Percentiles rank a stretch among this genome's conserved stretches.
phyloP scores from a whole-genome alignment of 1,284 basidiomycete genomes.

The Ustilago trichophora region DNA sequence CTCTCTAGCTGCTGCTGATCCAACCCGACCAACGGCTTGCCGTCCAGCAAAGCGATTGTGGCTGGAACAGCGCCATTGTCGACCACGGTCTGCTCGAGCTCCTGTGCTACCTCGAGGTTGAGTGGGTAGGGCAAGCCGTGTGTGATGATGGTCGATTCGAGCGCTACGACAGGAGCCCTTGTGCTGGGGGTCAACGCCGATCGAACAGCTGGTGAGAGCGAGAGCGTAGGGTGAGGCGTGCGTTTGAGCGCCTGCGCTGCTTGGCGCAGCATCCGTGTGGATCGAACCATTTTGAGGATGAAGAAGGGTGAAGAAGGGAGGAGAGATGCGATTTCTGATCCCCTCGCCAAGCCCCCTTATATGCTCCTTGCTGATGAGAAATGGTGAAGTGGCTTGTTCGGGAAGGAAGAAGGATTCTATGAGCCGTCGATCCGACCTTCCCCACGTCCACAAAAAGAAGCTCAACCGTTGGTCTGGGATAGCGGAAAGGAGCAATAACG shows the following conservation, averaged over 20 bases:
- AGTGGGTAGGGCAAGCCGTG: conserved; percentile 77
- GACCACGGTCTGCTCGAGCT: conserved; percentile 82
- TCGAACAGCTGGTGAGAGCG: conserved; percentile 20
- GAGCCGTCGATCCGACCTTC: conserved; percentile 18
- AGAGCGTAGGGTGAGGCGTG: conserved; percentile 24
- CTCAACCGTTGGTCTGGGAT: neutral
- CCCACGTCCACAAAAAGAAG: conserved; percentile 4
- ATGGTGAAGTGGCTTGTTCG: neutral
- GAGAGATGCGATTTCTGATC: neutral
- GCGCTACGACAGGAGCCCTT: conserved; percentile 69
- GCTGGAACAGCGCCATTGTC: conserved; percentile 82
- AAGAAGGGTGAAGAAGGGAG: neutral
- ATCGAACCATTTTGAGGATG: conserved; percentile 35
- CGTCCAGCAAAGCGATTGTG: conserved; percentile 85
- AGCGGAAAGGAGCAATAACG: conserved; percentile 6
- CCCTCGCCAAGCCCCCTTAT: conserved; percentile 1
- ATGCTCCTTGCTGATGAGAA: neutral
- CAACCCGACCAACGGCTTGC: conserved; percentile 86
- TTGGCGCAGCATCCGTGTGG: conserved; percentile 27
- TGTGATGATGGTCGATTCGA: conserved; percentile 85
- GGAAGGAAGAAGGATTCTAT: neutral
- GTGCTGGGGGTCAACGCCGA: conserved; percentile 15
- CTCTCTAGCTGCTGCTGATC: conserved; percentile 74
- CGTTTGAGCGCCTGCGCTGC: conserved; percentile 31
- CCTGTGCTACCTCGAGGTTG: conserved; percentile 78